phyloP scores from a whole-genome alignment of 2,329 filamentous ascomycete species.

The Cytospora piceicola region DNA sequence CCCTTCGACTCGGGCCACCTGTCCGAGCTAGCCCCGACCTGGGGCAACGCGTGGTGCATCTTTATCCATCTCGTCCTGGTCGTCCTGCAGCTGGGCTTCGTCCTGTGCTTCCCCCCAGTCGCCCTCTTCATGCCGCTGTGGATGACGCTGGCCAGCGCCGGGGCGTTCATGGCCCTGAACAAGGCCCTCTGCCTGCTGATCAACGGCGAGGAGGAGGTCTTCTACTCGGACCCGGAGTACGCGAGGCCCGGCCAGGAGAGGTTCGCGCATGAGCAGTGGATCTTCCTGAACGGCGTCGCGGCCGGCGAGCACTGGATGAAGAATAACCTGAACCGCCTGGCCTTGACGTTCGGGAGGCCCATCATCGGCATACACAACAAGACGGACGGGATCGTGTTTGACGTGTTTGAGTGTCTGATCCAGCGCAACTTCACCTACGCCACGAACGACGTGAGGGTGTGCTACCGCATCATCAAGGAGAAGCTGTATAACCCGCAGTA shows the following conservation, averaged over 20 bases:
- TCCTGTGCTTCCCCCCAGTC: constrained; percentile 59
- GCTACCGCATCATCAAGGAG: constrained; percentile 65
- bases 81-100: constrained; percentile 62
- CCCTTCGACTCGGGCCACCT: constrained; percentile 57
- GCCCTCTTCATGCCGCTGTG: constrained; percentile 54
- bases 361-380: constrained; percentile 76
- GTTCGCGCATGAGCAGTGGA: constrained; percentile 67
- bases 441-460: constrained; percentile 67
- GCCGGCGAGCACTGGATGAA: constrained; percentile 69
- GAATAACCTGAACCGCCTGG: constrained; percentile 71
- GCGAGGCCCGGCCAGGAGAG: constrained; percentile 53
- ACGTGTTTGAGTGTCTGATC: constrained; percentile 76
- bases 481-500: constrained; percentile 64
- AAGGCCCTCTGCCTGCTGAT: constrained; percentile 54
- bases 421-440: constrained; percentile 76
- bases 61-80: constrained; percentile 61
- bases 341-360: constrained; percentile 72
- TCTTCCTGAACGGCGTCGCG: constrained; percentile 78
- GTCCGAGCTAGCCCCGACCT: constrained; percentile 66
- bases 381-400: constrained; percentile 75
- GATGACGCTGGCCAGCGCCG: constrained; percentile 46
- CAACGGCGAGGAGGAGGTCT: constrained; percentile 56
- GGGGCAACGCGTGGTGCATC: constrained; percentile 60
- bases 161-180: constrained; percentile 54
- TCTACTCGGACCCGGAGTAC: constrained; percentile 57